A percentile compares a stretch with the other conserved stretches of the same genome.
Conservation (phyloP, 1,284 basidiomycete species). For the Trichosporon ovoides region DNA sequence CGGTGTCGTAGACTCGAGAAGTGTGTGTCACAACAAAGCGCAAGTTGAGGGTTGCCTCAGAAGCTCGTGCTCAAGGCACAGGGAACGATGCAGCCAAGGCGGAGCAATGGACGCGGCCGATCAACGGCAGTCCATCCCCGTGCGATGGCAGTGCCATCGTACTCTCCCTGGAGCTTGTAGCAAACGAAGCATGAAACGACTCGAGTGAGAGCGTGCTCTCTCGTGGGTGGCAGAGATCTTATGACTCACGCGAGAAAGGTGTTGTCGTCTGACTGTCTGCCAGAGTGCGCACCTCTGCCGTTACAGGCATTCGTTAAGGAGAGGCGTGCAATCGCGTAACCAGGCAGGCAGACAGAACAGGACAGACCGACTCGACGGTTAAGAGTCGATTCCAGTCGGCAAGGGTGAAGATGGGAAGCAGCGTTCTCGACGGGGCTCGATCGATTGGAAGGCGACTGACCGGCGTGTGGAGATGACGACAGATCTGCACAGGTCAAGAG, state of each 20-base stretch:
- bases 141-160: no score
- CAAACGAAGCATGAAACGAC: no score
- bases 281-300: conserved; percentile 17
- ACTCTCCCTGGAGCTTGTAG: no score
- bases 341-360: conserved; percentile 1
- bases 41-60: no score
- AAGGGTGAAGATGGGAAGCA: no score
- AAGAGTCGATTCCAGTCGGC: conserved; percentile 1
- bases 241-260: conserved; percentile 21
- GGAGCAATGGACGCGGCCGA: no score
- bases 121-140: no score
- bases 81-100: no score
- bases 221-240: neutral
- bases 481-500: neutral
- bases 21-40: no score
- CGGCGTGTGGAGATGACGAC: neutral
- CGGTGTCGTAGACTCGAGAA: neutral
- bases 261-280: conserved; percentile 23
- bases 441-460: neutral
- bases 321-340: neutral
- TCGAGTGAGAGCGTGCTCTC: neutral
- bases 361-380: neutral
- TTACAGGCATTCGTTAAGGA: conserved; percentile 17
- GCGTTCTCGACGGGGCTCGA: neutral
- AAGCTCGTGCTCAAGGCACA: no score